Evolutionary conservation across 139 green algal genomes (phyloP), one percentile per base, ranked within the genome.

Genomic region (Picochlorum sp.): DNA sequence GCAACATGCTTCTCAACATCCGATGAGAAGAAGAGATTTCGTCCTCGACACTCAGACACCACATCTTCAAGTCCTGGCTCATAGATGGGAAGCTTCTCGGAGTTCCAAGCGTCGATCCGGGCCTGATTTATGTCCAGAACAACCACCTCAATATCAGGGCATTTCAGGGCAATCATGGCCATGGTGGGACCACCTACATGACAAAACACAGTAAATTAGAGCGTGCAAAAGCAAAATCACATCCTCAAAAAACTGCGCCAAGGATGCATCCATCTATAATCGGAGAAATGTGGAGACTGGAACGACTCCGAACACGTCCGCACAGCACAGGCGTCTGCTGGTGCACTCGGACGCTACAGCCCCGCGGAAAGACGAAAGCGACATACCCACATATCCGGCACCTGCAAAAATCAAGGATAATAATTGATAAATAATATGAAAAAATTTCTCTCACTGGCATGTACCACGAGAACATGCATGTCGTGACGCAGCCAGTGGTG

Each of bases 11-110:
- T 96, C 47, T 85, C 77, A 33, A 86, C 85, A 50, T 98, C 91
- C 3, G 86, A 97, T 50, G 57, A 81, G 78, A 99, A 99, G 65
- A 97, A 98, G 12, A 99, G 77, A 73, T 98, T 99, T 33, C 77
- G 74, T 12, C 85, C 86, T 4, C 91, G 66, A 9, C 56, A 66
- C 51, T 65, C 76, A 53, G 85, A 74, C 1, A 97, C 91, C 9
- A 98, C 89, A 58, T 98, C 91, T 2, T 87, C 55, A 3, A 99
- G 81, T 14, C 93, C 89, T 6, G 93, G 93, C 75, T 99, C 93
- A 59, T 96, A 99, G 67, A 99, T 99, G 22, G 93, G 93, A 52
- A 99, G 77, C 24, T 83, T 82, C 53, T 96, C 86, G 45, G 76
- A 89, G 79, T 97, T 97, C 93, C 93, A 99, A 4, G 92, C 92